These are phyloP conservation scores for Daldinia eschscholtzii DNA, from an alignment of 2,329 filamentous ascomycete genomes.

Conservation along the genomic window DNA sequence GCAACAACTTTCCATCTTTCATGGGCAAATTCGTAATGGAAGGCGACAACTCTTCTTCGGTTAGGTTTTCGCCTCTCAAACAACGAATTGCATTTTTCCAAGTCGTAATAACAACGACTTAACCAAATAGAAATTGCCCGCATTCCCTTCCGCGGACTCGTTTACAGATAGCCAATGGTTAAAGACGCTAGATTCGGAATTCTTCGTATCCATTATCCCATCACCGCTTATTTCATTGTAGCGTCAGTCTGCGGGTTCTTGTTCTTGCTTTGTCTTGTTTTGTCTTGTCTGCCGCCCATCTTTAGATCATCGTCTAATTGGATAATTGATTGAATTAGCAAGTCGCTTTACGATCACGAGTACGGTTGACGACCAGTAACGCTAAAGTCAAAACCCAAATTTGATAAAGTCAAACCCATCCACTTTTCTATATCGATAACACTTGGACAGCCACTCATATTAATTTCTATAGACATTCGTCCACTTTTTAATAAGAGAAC, in stretches of 20 bases:
- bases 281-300: constrained; percentile 16
- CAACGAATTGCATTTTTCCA: background rate
- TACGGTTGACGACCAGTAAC: background rate
- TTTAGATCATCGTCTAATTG: constrained; percentile 13
- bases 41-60: constrained; percentile 9
- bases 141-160: background rate
- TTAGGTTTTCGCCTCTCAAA: constrained; percentile 21
- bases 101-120: background rate
- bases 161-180: constrained; percentile 17
- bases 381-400: too few species aligned
- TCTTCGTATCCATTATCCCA: constrained; percentile 35
- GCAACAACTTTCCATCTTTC: constrained; percentile 9
- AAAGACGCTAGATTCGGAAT: constrained; percentile 18
- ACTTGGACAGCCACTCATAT: too few species aligned
- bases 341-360: constrained; percentile 27
- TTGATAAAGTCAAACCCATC: too few species aligned
- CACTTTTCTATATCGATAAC: too few species aligned
- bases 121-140: constrained; percentile 2
- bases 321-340: constrained; percentile 15
- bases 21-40: constrained; percentile 10
- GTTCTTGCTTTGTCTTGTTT: background rate
- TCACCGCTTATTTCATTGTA: constrained; percentile 30
- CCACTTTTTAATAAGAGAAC: too few species aligned
- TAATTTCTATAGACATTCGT: too few species aligned
- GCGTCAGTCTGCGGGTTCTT: constrained; percentile 22